Evolutionary conservation across 148 eudicot species (phyloP).

Genomic region (Selenicereus undatus): DNA sequence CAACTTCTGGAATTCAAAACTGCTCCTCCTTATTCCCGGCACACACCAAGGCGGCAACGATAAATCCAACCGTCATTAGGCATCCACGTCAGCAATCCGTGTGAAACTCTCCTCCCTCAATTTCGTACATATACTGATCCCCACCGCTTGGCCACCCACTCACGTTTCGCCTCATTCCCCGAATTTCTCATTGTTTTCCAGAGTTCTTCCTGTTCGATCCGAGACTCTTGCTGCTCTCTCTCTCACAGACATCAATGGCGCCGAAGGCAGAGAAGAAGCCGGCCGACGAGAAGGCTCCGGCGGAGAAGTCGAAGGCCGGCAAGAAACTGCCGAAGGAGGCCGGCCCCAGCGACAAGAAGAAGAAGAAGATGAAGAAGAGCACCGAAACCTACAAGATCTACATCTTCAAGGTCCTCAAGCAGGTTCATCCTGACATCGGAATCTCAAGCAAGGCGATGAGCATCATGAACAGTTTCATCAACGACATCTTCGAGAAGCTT

Average conservation of each 20-base stretch:
- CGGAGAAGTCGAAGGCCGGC: slow-evolving; percentile 32
- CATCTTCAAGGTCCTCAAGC: not conserved
- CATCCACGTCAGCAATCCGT: no score
- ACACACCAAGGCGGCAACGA: no score
- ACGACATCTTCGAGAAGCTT: not conserved
- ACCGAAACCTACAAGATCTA: not conserved
- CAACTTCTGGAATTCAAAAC: no score
- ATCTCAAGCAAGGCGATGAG: not conserved
- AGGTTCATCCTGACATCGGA: not conserved
- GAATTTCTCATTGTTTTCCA: no score
- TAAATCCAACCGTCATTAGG: no score
- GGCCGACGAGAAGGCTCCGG: slow-evolving; percentile 16
- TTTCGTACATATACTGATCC: no score
- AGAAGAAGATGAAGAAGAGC: not conserved
- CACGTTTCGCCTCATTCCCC: no score
- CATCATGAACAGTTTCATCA: slow-evolving; percentile 3
- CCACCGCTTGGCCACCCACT: no score
- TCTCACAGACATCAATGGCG: slow-evolving; percentile 18
- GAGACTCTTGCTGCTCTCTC: not conserved
- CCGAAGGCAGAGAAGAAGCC: slow-evolving; percentile 45
- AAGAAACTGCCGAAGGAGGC: slow-evolving; percentile 2
- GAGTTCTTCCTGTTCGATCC: no score
- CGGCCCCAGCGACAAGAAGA: not conserved
- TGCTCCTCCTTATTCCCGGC: no score
- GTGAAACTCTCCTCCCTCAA: no score